These are phyloP conservation scores for Starmera quercuum DNA, from an alignment of 805 yeast genomes.

Conservation along the genomic window DNA sequence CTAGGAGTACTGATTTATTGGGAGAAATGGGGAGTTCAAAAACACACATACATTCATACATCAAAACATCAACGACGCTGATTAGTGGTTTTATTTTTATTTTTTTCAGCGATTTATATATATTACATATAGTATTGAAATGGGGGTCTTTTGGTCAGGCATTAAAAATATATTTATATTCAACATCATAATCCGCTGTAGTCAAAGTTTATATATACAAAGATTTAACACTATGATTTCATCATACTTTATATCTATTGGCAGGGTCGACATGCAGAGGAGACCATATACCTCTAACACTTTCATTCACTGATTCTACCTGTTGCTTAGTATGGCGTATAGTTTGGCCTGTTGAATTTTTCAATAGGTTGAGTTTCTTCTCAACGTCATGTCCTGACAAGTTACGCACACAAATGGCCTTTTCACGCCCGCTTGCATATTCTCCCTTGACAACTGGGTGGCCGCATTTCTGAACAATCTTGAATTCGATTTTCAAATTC, in stretches of 20 bases:
- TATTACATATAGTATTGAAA: no score
- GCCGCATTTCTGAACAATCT: slow-evolving; percentile 62
- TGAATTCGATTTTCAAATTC: slow-evolving; percentile 66
- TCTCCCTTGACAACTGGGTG: slow-evolving; percentile 71
- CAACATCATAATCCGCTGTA: no score
- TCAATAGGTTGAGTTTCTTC: slow-evolving; percentile 54
- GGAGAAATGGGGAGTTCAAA: no score
- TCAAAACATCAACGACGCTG: no score
- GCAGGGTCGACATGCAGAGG: slow-evolving; percentile 72
- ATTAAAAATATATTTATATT: no score
- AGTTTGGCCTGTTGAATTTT: slow-evolving; percentile 61
- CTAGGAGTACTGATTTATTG: neutral
- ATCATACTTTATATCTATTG: slow-evolving; percentile 38
- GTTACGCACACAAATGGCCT: slow-evolving; percentile 73
- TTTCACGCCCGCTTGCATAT: slow-evolving; percentile 38
- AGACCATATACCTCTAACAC: slow-evolving; percentile 97
- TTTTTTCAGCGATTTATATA: no score
- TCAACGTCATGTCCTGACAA: slow-evolving; percentile 53
- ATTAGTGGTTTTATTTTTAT: no score
- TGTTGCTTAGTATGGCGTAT: slow-evolving; percentile 60
- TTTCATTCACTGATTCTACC: slow-evolving; percentile 71
- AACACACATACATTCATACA: no score
- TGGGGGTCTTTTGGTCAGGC: no score
- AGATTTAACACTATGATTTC: no score
- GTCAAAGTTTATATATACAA: no score